Conservation (phyloP, 306 rosid genomes). For the Canavalia gladiata region DNA sequence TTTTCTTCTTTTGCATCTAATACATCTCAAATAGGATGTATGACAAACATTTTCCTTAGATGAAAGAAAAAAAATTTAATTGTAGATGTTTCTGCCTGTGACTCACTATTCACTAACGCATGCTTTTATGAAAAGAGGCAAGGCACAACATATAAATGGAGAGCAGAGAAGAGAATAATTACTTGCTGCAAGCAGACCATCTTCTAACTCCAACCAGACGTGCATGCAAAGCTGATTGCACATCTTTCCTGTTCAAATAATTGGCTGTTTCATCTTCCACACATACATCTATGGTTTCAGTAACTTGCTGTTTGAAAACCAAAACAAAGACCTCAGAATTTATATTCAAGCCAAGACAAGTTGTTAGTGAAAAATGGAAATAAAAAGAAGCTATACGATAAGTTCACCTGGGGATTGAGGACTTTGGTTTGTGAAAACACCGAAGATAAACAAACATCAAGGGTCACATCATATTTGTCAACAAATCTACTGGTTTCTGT, state of each 20-base stretch:
- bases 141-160: not conserved
- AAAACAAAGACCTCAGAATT: constrained; percentile 26
- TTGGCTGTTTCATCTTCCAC: constrained; percentile 90
- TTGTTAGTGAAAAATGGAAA: not conserved
- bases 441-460: constrained; percentile 80
- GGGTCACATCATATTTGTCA: constrained; percentile 84
- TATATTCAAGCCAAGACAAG: constrained; percentile 7
- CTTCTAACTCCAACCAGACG: constrained; percentile 75
- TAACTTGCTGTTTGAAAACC: constrained; percentile 65
- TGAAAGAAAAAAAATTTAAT: too few species aligned
- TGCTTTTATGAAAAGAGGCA: not conserved
- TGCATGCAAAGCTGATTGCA: constrained; percentile 83
- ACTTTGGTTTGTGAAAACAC: constrained; percentile 71
- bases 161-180: constrained; percentile 40
- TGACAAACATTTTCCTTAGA: too few species aligned
- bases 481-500: constrained; percentile 81
- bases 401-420: constrained; percentile 67
- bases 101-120: too few species aligned
- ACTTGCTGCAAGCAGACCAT: constrained; percentile 98
- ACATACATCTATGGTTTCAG: constrained; percentile 82
- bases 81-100: too few species aligned
- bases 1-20: too few species aligned
- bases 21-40: too few species aligned
- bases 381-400: not conserved
- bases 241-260: constrained; percentile 84